A percentile compares a stretch with the other conserved stretches of the same genome.
Conservation (phyloP, 495 filamentous ascomycete genomes). For the Penicillium dipodomyicola region DNA sequence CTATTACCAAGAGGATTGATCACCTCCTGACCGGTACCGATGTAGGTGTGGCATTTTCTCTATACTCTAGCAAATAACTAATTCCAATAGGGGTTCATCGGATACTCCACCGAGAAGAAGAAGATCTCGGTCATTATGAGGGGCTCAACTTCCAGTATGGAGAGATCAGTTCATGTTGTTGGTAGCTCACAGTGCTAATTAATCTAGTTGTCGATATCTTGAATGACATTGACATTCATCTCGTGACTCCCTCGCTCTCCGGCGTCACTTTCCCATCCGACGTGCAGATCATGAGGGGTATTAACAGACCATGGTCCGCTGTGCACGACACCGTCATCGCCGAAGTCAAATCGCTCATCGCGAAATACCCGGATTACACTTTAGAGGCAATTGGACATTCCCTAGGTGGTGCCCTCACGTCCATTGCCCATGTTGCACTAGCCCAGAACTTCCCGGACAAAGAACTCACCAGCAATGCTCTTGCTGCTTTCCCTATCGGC, state of each 20-base stretch:
- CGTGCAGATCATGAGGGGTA: conserved; percentile 32
- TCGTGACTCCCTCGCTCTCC: conserved; percentile 32
- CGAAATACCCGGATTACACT: conserved; percentile 30
- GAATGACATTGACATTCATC: conserved; percentile 35
- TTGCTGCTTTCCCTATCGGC: conserved; percentile 39
- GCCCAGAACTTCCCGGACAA: conserved; percentile 34
- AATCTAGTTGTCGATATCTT: conserved; percentile 29
- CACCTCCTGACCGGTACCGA: conserved; percentile 29
- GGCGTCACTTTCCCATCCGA: conserved; percentile 33
- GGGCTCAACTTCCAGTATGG: conserved; percentile 30
- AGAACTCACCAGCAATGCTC: conserved; percentile 30
- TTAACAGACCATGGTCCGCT: conserved; percentile 30
- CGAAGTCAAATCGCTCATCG: conserved; percentile 29
- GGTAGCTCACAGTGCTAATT: background rate
- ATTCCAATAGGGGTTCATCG: conserved; percentile 27
- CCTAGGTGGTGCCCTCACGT: conserved; percentile 35
- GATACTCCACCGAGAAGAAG: conserved; percentile 29
- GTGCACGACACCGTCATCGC: conserved; percentile 33
- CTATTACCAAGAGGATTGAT: conserved; percentile 32
- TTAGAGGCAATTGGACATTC: conserved; percentile 37
- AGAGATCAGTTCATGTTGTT: background rate
- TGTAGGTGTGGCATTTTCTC: conserved; percentile 6
- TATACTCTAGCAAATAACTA: background rate
- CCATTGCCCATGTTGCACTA: conserved; percentile 35
- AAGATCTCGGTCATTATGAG: conserved; percentile 35